Evolutionary conservation across 1,284 basidiomycete species (phyloP), one percentile per base, ranked within the genome.

Genomic region (Sparassis latifolia): DNA sequence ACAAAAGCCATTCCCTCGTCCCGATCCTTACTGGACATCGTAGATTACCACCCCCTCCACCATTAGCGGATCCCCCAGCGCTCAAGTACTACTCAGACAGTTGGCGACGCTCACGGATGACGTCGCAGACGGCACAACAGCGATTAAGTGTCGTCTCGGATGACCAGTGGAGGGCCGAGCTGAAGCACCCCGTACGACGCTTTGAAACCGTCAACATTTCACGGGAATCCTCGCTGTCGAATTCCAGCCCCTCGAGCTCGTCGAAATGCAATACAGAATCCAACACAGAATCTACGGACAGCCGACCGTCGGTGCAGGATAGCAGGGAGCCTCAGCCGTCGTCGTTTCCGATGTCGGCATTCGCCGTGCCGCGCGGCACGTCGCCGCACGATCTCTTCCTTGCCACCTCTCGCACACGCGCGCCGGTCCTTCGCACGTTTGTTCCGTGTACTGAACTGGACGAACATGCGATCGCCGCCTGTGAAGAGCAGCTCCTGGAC

Each of bases 351-450:
- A 56, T 33, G 49, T 50, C 49, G 49, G 44, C 50, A 33, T 37
- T 47, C 29, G 52, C 56, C 30, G 53, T 56, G 20, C 57, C 58
- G 12, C 53, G 56, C n/a, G 52, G 62, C 7, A 56, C 66, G 27
- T 76, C 80, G 5, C 77, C 79, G 33, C 85, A 88, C 60, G 84
- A 87, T 55, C 70, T 89, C 38, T 65, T 61, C 29, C 65, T 76
- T 38, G 84, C 86, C 2, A 78, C 77, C 1, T 80, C 76, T 4
- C 77, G 84, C 20, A 71, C 69, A 2, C 82, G 86, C 20, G 85
- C 87, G 2, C 87, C 87, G 2, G 71, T 89, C 45, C 67, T 89
- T 40, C 81, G 86, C 35, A 81, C 85, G 41, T 90, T 86, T 56
- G 79, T 86, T 33, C 87, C 87, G 3, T 88, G 83, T 57, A 69